phyloP scores from a whole-genome alignment of 1,139 yeast species.

The Yamadazyma aaseri region DNA sequence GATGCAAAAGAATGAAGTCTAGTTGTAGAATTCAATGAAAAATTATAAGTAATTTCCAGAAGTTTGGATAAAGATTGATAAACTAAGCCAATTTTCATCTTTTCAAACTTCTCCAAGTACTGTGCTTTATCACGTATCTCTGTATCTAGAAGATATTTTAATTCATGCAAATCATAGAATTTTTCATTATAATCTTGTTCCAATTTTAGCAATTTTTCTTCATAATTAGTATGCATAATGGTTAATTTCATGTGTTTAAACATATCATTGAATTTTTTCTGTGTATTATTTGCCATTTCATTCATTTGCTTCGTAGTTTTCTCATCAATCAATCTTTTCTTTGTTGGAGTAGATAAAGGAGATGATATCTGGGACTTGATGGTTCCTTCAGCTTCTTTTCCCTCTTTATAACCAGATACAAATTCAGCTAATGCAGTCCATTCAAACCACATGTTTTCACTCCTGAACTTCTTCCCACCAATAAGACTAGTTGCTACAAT shows the following conservation, averaged over 20 bases:
- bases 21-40: slow-evolving; percentile 26
- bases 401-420: slow-evolving; percentile 17
- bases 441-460: slow-evolving; percentile 50
- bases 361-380: slow-evolving; percentile 1
- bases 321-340: slow-evolving; percentile 15
- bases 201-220: slow-evolving; percentile 27
- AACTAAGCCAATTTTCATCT: slow-evolving; percentile 31
- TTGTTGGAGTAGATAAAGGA: slow-evolving; percentile 9
- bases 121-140: slow-evolving; percentile 24
- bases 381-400: background rate
- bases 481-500: slow-evolving; percentile 34
- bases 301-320: slow-evolving; percentile 21
- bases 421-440: slow-evolving; percentile 40
- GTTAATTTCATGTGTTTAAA: slow-evolving; percentile 29
- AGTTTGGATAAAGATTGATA: slow-evolving; percentile 36
- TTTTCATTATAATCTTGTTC: slow-evolving; percentile 34
- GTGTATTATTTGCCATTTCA: slow-evolving; percentile 26
- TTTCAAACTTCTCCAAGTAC: slow-evolving; percentile 37
- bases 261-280: slow-evolving; percentile 33
- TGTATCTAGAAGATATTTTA: slow-evolving; percentile 31
- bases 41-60: slow-evolving; percentile 35
- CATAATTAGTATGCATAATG: slow-evolving; percentile 31
- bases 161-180: slow-evolving; percentile 32
- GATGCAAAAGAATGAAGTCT: slow-evolving; percentile 28
- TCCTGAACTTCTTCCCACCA: slow-evolving; percentile 35